Conservation (phyloP, 2,329 filamentous ascomycete species). For the Xylaria sp. region DNA sequence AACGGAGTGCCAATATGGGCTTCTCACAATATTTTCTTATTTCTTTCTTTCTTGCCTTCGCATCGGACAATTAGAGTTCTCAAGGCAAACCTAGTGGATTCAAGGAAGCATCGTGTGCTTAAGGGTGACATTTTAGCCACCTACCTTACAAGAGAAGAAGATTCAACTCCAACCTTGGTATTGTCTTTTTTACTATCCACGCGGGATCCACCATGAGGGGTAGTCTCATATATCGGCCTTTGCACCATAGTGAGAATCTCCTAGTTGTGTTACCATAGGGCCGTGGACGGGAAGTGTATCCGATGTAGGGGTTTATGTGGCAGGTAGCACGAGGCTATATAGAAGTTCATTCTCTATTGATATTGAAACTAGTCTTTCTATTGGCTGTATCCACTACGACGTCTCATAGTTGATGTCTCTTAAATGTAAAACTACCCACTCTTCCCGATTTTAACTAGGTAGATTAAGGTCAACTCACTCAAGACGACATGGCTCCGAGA, state of each 20-base stretch:
- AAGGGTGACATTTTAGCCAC: not conserved
- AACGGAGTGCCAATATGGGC: not conserved
- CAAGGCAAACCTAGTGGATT: not conserved
- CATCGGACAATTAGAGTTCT: not conserved
- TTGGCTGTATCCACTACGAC: not conserved
- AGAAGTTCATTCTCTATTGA: not conserved
- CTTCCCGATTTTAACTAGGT: not conserved
- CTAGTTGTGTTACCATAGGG: no score
- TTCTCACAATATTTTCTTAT: not conserved
- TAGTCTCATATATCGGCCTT: not conserved
- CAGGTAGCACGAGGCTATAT: not conserved
- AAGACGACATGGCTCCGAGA: slow-evolving; percentile 34
- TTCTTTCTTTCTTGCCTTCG: not conserved
- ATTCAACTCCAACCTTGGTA: not conserved
- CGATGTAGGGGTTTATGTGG: not conserved
- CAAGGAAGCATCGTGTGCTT: not conserved
- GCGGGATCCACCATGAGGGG: slow-evolving; percentile 2
- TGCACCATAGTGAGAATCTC: not conserved
- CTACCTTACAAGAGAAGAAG: not conserved
- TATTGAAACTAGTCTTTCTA: not conserved
- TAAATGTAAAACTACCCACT: not conserved
- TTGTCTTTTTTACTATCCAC: not conserved
- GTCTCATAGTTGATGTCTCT: not conserved
- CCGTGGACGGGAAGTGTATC: no score
- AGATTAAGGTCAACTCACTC: slow-evolving; percentile 2